These are phyloP conservation scores for Phytophthora multivora DNA, from an alignment of 352 stramenopile species.

Conservation along the genomic window DNA sequence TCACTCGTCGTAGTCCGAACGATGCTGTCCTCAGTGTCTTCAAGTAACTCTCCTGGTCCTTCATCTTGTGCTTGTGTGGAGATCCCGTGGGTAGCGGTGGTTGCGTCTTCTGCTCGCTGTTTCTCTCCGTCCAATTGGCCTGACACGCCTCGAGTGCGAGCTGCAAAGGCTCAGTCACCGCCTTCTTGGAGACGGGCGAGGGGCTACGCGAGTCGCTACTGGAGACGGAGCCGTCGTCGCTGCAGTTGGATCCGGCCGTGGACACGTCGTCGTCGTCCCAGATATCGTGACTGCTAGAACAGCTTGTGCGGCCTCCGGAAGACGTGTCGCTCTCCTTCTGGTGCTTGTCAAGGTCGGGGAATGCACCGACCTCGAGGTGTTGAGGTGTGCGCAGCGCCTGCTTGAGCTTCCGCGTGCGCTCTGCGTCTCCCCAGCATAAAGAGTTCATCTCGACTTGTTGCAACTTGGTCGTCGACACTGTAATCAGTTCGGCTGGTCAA, in stretches of 20 bases:
- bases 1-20: slow-evolving; percentile 37
- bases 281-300: slow-evolving; percentile 47
- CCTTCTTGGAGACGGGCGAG: slow-evolving; percentile 22
- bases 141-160: slow-evolving; percentile 18
- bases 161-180: slow-evolving; percentile 16
- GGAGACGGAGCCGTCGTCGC: slow-evolving; percentile 40
- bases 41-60: slow-evolving; percentile 12
- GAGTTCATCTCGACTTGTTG: slow-evolving; percentile 27
- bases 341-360: neutral
- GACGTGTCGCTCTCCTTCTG: slow-evolving; percentile 39
- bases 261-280: slow-evolving; percentile 62
- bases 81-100: slow-evolving; percentile 15
- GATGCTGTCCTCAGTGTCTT: slow-evolving; percentile 8
- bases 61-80: slow-evolving; percentile 10
- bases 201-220: slow-evolving; percentile 8
- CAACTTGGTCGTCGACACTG: neutral
- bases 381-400: slow-evolving; percentile 16
- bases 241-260: slow-evolving; percentile 39
- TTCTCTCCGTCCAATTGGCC: slow-evolving; percentile 22
- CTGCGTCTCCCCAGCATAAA: slow-evolving; percentile 46
- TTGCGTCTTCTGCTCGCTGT: slow-evolving; percentile 18
- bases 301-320: slow-evolving; percentile 46
- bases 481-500: neutral
- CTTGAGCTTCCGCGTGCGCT: slow-evolving; percentile 43
- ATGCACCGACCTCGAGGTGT: slow-evolving; percentile 1